These are phyloP conservation scores for Claviceps maximensis DNA, from an alignment of 2,329 filamentous ascomycete species.

Conservation along the genomic window DNA sequence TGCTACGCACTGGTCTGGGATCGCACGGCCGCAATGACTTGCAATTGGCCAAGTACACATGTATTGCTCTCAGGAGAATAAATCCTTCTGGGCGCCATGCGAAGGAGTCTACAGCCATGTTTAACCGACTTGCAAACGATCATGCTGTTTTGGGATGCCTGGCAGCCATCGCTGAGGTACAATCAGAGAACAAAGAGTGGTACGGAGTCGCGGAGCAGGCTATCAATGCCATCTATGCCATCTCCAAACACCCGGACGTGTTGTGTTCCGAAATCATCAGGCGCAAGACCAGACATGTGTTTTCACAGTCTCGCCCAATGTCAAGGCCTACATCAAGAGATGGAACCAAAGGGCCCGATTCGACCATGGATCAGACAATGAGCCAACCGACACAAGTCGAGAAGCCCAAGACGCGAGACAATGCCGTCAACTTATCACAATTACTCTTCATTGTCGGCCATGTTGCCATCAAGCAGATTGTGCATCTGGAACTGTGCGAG, in stretches of 20 bases:
- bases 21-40: constrained; percentile 68
- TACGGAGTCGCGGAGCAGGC: constrained; percentile 93
- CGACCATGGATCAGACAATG: constrained; percentile 18
- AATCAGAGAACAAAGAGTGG: constrained; percentile 89
- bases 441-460: constrained; percentile 91
- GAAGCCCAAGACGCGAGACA: constrained; percentile 44
- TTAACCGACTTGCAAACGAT: constrained; percentile 77
- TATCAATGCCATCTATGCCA: constrained; percentile 83
- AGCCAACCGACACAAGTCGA: constrained; percentile 6
- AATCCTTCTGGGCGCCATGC: constrained; percentile 71
- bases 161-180: constrained; percentile 72
- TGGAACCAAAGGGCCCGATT: constrained; percentile 22
- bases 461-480: constrained; percentile 96
- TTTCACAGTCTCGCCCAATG: constrained; percentile 30
- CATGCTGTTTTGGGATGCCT: constrained; percentile 75
- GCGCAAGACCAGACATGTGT: constrained; percentile 75
- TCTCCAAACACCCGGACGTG: constrained; percentile 87
- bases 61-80: constrained; percentile 82
- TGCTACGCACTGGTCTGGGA: constrained; percentile 81
- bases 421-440: constrained; percentile 70
- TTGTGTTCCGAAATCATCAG: constrained; percentile 85
- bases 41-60: constrained; percentile 86
- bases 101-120: constrained; percentile 54
- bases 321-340: constrained; percentile 32
- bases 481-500: constrained; percentile 94